Evolutionary conservation across 495 filamentous ascomycete genomes (phyloP).

Genomic region (Aspergillus homomorphus): DNA sequence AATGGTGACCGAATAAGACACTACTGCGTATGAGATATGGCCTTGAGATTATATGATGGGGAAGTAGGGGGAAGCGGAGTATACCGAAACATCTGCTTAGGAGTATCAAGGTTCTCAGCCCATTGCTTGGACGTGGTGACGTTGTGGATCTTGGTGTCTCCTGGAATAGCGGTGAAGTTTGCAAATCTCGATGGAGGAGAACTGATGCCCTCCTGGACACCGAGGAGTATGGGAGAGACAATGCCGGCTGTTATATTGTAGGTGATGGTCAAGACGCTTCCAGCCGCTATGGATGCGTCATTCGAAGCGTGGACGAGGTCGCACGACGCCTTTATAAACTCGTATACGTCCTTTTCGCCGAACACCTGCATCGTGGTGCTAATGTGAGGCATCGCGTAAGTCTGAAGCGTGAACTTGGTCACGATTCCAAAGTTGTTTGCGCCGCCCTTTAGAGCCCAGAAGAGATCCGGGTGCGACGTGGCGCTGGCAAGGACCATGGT

Average conservation of each 20-base stretch:
- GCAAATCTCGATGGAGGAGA: constrained; percentile 27
- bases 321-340: constrained; percentile 21
- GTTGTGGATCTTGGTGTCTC: constrained; percentile 18
- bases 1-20: constrained; percentile 25
- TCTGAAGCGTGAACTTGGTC: constrained; percentile 45
- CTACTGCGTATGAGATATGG: constrained; percentile 5
- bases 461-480: constrained; percentile 29
- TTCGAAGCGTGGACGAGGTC: constrained; percentile 19
- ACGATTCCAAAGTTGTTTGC: constrained; percentile 43
- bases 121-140: constrained; percentile 23
- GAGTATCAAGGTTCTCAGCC: constrained; percentile 21
- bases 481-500: constrained; percentile 25
- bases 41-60: background rate
- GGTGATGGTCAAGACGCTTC: constrained; percentile 20
- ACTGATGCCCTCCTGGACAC: constrained; percentile 29
- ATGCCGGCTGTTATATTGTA: constrained; percentile 25
- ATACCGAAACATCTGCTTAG: constrained; percentile 31
- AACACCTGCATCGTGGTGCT: constrained; percentile 36
- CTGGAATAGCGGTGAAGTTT: constrained; percentile 27
- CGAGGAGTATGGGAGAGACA: constrained; percentile 17
- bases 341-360: constrained; percentile 24
- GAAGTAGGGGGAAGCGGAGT: background rate
- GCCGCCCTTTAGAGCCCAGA: constrained; percentile 41
- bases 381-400: constrained; percentile 38
- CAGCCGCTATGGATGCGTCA: constrained; percentile 22